A percentile compares a stretch with the other conserved stretches of the same genome.
These are phyloP conservation scores for Syncephalastrum monosporum DNA, from an alignment of 371 early-diverging fungal species.

Conservation along the genomic window DNA sequence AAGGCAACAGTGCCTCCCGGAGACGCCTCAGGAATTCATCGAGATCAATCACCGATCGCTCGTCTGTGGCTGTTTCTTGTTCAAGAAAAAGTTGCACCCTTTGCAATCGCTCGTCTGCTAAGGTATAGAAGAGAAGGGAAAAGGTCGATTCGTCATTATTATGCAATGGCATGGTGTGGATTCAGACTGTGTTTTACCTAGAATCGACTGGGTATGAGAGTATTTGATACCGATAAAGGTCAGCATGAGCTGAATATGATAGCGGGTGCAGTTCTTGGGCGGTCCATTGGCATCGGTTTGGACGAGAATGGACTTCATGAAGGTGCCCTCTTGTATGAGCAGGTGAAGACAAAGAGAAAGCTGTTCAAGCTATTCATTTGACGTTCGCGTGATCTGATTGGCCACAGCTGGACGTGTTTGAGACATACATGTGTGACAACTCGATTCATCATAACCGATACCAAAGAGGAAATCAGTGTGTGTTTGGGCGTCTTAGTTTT, in stretches of 20 bases:
- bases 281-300: background rate
- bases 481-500: too few species aligned
- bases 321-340: background rate
- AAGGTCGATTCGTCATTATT: too few species aligned
- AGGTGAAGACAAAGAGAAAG: too few species aligned
- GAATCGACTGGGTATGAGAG: conserved; percentile 20
- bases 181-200: conserved; percentile 12
- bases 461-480: too few species aligned
- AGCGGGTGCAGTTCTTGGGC: conserved; percentile 15
- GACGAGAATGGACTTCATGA: background rate
- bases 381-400: too few species aligned
- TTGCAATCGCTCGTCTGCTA: too few species aligned
- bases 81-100: background rate
- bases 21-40: conserved; percentile 9
- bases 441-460: too few species aligned
- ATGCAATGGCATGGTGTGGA: too few species aligned
- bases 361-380: too few species aligned
- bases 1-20: conserved; percentile 7
- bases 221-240: conserved; percentile 30
- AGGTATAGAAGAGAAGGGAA: too few species aligned
- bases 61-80: background rate
- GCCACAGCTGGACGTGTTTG: too few species aligned
- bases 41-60: conserved; percentile 6
- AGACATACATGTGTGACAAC: too few species aligned
- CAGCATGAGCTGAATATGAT: conserved; percentile 25